Conservation (phyloP, 2,329 filamentous ascomycete species). For the Nectriaceae sp. region DNA sequence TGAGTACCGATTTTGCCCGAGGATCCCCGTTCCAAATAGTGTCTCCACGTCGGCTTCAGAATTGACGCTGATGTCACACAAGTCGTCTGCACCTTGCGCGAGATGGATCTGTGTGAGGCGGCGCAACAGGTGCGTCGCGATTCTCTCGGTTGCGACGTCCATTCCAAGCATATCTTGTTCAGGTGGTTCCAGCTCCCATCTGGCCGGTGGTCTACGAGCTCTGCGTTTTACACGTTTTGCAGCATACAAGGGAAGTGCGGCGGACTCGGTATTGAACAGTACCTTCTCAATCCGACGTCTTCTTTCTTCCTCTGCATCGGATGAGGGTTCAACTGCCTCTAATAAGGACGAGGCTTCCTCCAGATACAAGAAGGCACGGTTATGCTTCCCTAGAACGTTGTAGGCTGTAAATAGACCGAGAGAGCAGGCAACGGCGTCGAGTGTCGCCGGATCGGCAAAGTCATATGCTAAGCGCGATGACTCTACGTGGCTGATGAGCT, state of each 20-base stretch:
- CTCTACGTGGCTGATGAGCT: background rate
- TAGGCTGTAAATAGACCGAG: background rate
- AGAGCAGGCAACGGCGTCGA: background rate
- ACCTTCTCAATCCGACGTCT: background rate
- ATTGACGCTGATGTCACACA: background rate
- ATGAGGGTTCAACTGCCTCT: background rate
- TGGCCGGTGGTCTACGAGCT: background rate
- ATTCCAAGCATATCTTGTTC: background rate
- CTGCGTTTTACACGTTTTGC: background rate
- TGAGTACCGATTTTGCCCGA: background rate
- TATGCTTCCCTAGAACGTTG: background rate
- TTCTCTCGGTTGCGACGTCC: background rate
- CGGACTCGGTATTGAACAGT: background rate
- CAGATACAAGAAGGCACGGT: background rate
- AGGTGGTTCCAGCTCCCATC: background rate
- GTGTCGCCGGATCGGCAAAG: background rate
- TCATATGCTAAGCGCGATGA: background rate
- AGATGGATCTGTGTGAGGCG: background rate
- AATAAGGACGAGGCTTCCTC: background rate
- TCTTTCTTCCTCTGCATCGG: background rate
- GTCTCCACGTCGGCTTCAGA: background rate
- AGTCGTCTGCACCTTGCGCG: background rate
- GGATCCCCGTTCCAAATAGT: background rate
- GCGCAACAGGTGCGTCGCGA: background rate
- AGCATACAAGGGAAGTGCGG: background rate